Percentiles rank a stretch among this genome's conserved stretches.
Evolutionary conservation across 2,329 filamentous ascomycete species (phyloP).

Genomic region (Purpureocillium lavendulum): DNA sequence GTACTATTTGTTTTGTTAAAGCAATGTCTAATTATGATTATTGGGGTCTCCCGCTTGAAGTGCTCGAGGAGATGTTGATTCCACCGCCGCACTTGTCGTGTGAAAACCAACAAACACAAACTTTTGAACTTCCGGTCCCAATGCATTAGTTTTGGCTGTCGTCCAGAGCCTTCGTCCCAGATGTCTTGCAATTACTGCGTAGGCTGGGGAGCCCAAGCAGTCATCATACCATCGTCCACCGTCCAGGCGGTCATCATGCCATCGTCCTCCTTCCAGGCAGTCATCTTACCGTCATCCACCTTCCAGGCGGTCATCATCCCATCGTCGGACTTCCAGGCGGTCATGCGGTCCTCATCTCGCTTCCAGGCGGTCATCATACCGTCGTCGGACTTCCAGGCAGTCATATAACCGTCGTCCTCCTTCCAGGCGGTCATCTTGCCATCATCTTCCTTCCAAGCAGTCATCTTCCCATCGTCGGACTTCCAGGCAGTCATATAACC

Average conservation of each 20-base stretch:
- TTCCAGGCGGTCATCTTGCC: neutral
- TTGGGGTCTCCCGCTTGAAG: too few species aligned
- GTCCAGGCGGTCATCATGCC: slow-evolving; percentile 3
- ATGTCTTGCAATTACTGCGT: neutral
- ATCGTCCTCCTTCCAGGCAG: slow-evolving; percentile 1
- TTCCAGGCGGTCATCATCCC: neutral
- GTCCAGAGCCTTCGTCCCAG: too few species aligned
- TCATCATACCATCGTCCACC: slow-evolving; percentile 1
- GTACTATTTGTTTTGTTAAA: neutral
- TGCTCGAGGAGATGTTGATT: too few species aligned
- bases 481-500: neutral
- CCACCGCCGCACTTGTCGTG: too few species aligned
- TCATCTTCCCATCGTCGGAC: neutral
- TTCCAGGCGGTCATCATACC: neutral
- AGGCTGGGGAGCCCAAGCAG: slow-evolving; percentile 3
- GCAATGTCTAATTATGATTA: neutral
- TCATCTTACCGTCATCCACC: slow-evolving; percentile 1
- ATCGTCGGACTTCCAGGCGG: neutral
- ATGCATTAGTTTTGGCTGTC: too few species aligned
- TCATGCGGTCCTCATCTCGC: neutral
- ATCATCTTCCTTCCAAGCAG: neutral
- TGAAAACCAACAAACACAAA: neutral
- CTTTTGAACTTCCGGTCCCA: too few species aligned
- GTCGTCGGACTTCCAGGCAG: neutral
- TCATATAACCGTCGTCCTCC: neutral